Percentiles rank a stretch among this genome's conserved stretches.
Conservation (phyloP, 306 rosid species). For the Oemleria cerasiformis region DNA sequence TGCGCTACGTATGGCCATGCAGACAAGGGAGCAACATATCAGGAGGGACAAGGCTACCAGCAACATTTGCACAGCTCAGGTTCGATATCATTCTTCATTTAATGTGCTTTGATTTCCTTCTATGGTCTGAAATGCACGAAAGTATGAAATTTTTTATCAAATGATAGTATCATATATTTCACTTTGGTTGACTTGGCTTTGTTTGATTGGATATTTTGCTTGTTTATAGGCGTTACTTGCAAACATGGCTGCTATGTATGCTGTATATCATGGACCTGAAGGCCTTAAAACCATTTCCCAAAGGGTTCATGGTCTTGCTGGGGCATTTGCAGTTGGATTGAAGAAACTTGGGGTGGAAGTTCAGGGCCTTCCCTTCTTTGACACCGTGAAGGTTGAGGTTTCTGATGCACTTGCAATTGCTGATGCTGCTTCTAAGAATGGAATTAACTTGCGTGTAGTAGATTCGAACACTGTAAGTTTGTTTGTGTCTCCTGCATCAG, state of each 20-base stretch:
- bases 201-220: slow-evolving; percentile 12
- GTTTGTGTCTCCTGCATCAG: slow-evolving; percentile 12
- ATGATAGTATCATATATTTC: background rate
- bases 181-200: slow-evolving; percentile 19
- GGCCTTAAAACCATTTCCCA: slow-evolving; percentile 83
- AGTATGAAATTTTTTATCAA: background rate
- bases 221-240: slow-evolving; percentile 86
- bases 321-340: slow-evolving; percentile 76
- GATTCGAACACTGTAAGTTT: slow-evolving; percentile 74
- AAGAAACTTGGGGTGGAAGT: slow-evolving; percentile 95
- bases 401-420: slow-evolving; percentile 69
- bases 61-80: slow-evolving; percentile 99
- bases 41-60: slow-evolving; percentile 99
- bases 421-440: slow-evolving; percentile 64
- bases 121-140: background rate
- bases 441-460: slow-evolving; percentile 70
- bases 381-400: slow-evolving; percentile 81
- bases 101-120: background rate
- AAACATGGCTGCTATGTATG: slow-evolving; percentile 99
- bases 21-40: slow-evolving; percentile 98
- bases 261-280: slow-evolving; percentile 97
- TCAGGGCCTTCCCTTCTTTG: slow-evolving; percentile 90
- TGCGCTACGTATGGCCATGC: slow-evolving; percentile 99
- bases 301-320: slow-evolving; percentile 96
- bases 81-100: slow-evolving; percentile 24